Base-by-base conservation (phyloP, 805 yeast genomes). In the Wickerhamomyces chaumierensis region DNA sequence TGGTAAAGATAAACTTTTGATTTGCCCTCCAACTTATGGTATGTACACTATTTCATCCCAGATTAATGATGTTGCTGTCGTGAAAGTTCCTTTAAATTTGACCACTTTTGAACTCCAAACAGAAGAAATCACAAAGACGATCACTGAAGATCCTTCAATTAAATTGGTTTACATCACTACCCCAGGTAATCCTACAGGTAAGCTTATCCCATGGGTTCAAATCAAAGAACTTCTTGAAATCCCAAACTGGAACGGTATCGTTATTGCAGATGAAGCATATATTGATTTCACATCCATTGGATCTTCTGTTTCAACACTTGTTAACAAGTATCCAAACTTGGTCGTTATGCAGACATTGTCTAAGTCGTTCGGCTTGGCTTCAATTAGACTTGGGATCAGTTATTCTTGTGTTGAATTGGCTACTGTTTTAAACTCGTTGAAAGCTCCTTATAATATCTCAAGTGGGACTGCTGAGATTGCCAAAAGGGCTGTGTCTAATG, bases 141-240 rank as follows among this genome's bases (percentile, higher is more conserved):
- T 90, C 18, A 45, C 56, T 7, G 52, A 54, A 0, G 96, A 90
- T 48, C 58, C 75, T 0, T 37, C 59, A 3, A 81, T 90, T 49
- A 88, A 87, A 53, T 53, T 92, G 42, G 68, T 82, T 2, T 90
- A 85, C 56, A 62, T 90, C 44, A 90, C 97, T 14, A 83, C 96
- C 1, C 98, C 98, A 11, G 98, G 98, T 31, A 92, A 92, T 57
- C 98, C 98, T 29, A 90, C 98, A 0, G 96, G 81, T 11, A 71
- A 75, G 23, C 62, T 73, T 35, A 57, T 90, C 34, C 64, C 70
- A 21, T 21, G 23, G 23, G 9, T 21, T 7, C 23, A 21, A 21
- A 21, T 21, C 23, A 21, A 21, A 21, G 9, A 65, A 39, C 51
- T 83, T 2, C 54, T 80, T 39, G 45, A 59, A 3, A 62, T 66